phyloP scores from a whole-genome alignment of 306 rosid species.

The Carpinus fangiana region DNA sequence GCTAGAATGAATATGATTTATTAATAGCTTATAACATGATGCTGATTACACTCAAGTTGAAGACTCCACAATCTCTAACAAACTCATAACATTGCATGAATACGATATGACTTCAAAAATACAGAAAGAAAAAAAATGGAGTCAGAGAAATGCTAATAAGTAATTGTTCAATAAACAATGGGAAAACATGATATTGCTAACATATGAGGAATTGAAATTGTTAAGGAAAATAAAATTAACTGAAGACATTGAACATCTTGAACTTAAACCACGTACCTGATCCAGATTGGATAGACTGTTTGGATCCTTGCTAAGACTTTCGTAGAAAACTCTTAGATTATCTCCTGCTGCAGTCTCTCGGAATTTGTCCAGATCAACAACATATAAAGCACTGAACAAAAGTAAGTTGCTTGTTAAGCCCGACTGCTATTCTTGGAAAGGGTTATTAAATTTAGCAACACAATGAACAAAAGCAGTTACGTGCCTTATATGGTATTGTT shows the following conservation, averaged over 20 bases:
- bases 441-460: slow-evolving; percentile 21
- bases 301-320: slow-evolving; percentile 98
- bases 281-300: slow-evolving; percentile 93
- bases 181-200: background rate
- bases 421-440: slow-evolving; percentile 3
- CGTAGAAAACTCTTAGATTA: slow-evolving; percentile 97
- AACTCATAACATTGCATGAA: background rate
- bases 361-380: slow-evolving; percentile 90
- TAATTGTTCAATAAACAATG: background rate
- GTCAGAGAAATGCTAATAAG: background rate
- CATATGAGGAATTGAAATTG: background rate
- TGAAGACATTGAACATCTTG: background rate
- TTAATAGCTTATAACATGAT: background rate
- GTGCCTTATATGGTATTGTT: slow-evolving; percentile 90
- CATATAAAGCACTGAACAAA: slow-evolving; percentile 86
- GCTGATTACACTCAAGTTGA: background rate
- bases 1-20: background rate
- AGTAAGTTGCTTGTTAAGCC: slow-evolving; percentile 16
- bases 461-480: slow-evolving; percentile 20
- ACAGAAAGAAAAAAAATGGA: background rate
- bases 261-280: slow-evolving; percentile 64
- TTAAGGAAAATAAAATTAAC: background rate
- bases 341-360: slow-evolving; percentile 99
- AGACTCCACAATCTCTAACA: background rate
- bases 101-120: background rate